Conservation (phyloP, 345 rosid species). For the Populus alba region DNA sequence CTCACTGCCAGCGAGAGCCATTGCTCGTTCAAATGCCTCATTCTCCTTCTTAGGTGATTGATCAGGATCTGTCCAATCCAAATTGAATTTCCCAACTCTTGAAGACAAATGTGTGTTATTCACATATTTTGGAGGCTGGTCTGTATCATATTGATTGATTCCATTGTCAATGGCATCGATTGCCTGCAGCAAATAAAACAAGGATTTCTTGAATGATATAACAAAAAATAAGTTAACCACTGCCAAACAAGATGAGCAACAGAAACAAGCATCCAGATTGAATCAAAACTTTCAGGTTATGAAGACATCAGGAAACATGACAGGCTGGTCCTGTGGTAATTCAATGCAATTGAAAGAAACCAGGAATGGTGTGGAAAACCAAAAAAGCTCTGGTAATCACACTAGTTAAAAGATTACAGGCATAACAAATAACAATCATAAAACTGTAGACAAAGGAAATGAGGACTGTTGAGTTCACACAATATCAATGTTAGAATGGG, state of each 20-base stretch:
- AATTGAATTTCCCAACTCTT: conserved; percentile 81
- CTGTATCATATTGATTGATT: conserved; percentile 71
- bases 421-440: no score
- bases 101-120: conserved; percentile 80
- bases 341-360: no score
- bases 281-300: not conserved
- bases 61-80: conserved; percentile 88
- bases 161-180: conserved; percentile 91
- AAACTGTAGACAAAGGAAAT: no score
- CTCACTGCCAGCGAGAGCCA: conserved; percentile 80
- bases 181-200: conserved; percentile 38
- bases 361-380: no score
- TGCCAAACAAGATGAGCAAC: not conserved
- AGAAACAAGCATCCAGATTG: not conserved
- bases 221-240: not conserved
- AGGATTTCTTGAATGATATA: not conserved
- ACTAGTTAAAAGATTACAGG: no score
- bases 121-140: conserved; percentile 82
- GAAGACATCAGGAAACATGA: no score
- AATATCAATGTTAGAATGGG: no score
- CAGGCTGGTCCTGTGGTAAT: no score
- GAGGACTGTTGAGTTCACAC: no score
- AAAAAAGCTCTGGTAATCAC: no score
- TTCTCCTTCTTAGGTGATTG: conserved; percentile 89
- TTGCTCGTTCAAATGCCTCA: conserved; percentile 71